Base-by-base conservation (phyloP, 352 stramenopile species). In the Phytophthora pisi region DNA sequence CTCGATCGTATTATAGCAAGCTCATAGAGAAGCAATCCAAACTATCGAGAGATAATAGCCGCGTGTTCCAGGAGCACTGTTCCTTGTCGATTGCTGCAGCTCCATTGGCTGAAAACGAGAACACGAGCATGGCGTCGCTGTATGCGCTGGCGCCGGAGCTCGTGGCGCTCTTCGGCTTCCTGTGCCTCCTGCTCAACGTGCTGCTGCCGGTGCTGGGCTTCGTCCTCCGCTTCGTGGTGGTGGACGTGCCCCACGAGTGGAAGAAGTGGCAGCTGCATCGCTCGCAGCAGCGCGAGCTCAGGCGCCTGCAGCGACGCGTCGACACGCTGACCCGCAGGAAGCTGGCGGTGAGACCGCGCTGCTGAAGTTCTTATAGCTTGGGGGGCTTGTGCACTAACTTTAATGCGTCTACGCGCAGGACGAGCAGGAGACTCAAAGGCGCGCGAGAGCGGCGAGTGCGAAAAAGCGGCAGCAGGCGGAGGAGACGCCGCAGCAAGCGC, bases 161-260 rank as follows among this genome's bases (percentile, higher is more conserved):
- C 30, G 24, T 86, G 47, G 78, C 81, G 36, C 51, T 88, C 47
- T 78, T 85, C 50, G 81, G 81, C 26, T 74, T 81, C 34, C 54
- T 82, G 46, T 85, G 71, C 50, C 46, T 80, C 61, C 57, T 86
- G 18, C 65, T 77, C 53, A 81, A 79, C 57, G 57, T 88, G 52
- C 15, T 82, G 16, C 53, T 86, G 40, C 77, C 77, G 6, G 36
- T 70, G 23, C 34, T 78, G 20, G 71, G 38, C 34, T 63, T 77
- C 49, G 47, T 71, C 0, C 45, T 81, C 45, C 75, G 70, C 45
- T 73, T 76, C 16, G 54, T 72, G n/a, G 5, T 52, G 31, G 58
- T 77, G 47, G 74, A 77, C n/a, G 64, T 60, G 47, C 75, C 78
- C 3, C 51, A 59, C 16, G 74, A 82, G 64, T 78, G 77, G 66